A percentile compares a stretch with the other conserved stretches of the same genome.
Conservation (phyloP, 805 yeast species). For the Candida pseudofarinosa region DNA sequence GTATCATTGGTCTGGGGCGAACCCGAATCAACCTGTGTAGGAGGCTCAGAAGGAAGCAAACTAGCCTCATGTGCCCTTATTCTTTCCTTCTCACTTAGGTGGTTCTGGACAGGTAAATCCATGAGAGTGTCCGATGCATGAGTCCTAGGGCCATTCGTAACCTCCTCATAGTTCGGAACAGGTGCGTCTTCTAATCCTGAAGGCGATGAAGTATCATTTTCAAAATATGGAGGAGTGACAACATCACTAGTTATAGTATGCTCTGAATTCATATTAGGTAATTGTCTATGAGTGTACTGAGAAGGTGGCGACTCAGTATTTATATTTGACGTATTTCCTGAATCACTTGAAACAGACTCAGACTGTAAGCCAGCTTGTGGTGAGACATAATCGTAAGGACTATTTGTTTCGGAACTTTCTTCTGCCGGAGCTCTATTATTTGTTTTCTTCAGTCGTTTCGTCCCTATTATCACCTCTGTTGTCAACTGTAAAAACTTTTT, state of each 20-base stretch:
- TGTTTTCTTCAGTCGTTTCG: slow-evolving; percentile 35
- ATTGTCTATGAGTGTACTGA: slow-evolving; percentile 2
- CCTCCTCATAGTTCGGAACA: slow-evolving; percentile 25
- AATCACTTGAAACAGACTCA: slow-evolving; percentile 5
- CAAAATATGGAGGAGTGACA: slow-evolving; percentile 29
- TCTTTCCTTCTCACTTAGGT: slow-evolving; percentile 56
- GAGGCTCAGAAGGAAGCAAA: slow-evolving; percentile 57
- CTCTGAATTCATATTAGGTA: slow-evolving; percentile 14
- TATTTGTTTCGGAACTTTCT: neutral
- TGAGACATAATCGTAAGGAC: slow-evolving; percentile 1
- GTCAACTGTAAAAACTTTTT: slow-evolving; percentile 79
- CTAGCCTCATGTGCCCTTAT: slow-evolving; percentile 53
- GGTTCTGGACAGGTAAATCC: slow-evolving; percentile 11
- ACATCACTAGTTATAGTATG: slow-evolving; percentile 13
- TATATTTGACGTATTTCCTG: slow-evolving; percentile 3
- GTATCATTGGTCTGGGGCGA: slow-evolving; percentile 1
- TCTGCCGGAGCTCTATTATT: slow-evolving; percentile 4
- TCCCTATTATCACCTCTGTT: slow-evolving; percentile 77
- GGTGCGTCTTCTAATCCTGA: slow-evolving; percentile 2
- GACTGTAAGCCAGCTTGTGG: slow-evolving; percentile 8
- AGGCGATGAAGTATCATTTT: slow-evolving; percentile 3
- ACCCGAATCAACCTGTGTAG: slow-evolving; percentile 11
- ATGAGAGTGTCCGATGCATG: slow-evolving; percentile 3
- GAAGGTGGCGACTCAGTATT: slow-evolving; percentile 4
- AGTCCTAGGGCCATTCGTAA: slow-evolving; percentile 1